phyloP scores from a whole-genome alignment of 371 early-diverging fungal species.

The Mortierella sp. region DNA sequence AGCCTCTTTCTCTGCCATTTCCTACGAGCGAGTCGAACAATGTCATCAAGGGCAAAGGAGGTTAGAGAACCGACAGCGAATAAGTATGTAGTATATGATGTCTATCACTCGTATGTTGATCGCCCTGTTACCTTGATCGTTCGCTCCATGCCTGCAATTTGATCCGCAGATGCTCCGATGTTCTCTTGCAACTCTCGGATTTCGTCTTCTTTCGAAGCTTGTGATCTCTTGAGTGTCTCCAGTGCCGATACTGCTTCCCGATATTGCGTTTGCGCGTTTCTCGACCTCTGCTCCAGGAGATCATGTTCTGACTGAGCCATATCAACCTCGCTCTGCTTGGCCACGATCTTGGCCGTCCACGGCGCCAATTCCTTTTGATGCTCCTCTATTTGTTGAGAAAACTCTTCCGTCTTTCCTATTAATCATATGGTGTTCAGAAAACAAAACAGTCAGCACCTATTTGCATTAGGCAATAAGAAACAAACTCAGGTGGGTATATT shows the following conservation, averaged over 20 bases:
- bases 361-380: slow-evolving; percentile 88
- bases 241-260: slow-evolving; percentile 77
- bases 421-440: background rate
- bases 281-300: slow-evolving; percentile 73
- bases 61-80: background rate
- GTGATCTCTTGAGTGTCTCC: slow-evolving; percentile 50
- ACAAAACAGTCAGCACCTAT: background rate
- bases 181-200: slow-evolving; percentile 65
- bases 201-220: slow-evolving; percentile 59
- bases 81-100: background rate
- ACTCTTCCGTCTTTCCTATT: slow-evolving; percentile 81
- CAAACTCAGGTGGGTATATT: background rate
- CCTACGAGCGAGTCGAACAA: slow-evolving; percentile 4
- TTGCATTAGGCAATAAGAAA: background rate
- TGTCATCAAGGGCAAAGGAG: background rate
- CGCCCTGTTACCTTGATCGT: slow-evolving; percentile 44
- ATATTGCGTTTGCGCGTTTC: slow-evolving; percentile 66
- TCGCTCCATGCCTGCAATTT: slow-evolving; percentile 59
- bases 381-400: slow-evolving; percentile 78
- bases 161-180: slow-evolving; percentile 59
- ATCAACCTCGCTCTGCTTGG: slow-evolving; percentile 79
- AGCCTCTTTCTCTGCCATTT: slow-evolving; percentile 28
- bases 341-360: slow-evolving; percentile 84
- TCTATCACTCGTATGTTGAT: background rate
- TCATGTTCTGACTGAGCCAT: slow-evolving; percentile 85